Evolutionary conservation across 2,329 filamentous ascomycete species (phyloP), one percentile per base, ranked within the genome.

Genomic region (Epichloe sylvatica): DNA sequence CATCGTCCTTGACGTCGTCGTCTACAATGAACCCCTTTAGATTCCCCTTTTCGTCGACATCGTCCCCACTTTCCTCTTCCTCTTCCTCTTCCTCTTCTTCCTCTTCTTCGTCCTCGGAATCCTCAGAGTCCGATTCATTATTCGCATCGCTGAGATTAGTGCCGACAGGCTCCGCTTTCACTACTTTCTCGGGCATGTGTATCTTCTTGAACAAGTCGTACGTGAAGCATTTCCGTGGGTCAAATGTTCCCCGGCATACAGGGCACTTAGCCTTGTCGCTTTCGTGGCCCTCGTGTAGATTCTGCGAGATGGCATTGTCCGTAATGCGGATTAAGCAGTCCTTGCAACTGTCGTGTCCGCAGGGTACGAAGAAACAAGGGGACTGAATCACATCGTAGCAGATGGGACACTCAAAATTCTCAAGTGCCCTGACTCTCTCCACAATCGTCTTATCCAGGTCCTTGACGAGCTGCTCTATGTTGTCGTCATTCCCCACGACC

Each of bases 311-410:
- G 3, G 81, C 66, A 41, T 68, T 79, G 53, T 87, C 85, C 0
- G 74, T 73, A 44, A 94, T 74, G 49, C 76, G 78, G 5, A 78
- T 74, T 53, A 92, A 81, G 61, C 89, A 95, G 54, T 89, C 83
- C 1, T 75, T 70, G 64, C 89, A 95, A 23, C 81, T 80, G 52
- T 83, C 79, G 60, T 95, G 89, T 2, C 89, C 89, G 59, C 89
- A 95, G 1, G 87, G 87, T 47, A 87, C 73, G 63, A 90, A 83
- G 54, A 94, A 86, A 3, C 77, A 77, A 0, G 86, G 85, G 53
- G 90, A 89, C 13, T 76, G 72, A 6, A 83, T 78, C 2, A 73
- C 80, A 58, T 95, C 89, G 51, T 85, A 82, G 62, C 89, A 95
- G 19, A 92, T 81, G 0, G 86, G 86, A 59, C 89, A 94, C 61